Evolutionary conservation across 1,284 basidiomycete genomes (phyloP), one percentile per base, ranked within the genome.

Genomic region (Heterobasidion parviporum): DNA sequence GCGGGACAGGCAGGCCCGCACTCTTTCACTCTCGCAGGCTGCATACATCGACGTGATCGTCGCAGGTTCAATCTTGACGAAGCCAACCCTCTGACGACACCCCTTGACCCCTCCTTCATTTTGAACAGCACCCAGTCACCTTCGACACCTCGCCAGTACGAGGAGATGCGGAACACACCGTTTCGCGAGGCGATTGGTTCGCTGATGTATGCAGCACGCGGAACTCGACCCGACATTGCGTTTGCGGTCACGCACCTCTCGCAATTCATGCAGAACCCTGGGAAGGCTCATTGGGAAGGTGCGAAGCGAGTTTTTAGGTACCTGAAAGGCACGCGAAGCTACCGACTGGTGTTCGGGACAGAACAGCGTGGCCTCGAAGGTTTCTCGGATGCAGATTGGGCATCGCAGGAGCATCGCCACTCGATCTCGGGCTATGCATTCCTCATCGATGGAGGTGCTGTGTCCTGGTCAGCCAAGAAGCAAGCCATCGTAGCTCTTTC

Each of bases 331-430:
- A 43, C 41, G 41, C 41, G 41, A 12, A 16, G 16, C 12, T 16
- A 14, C 41, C 18, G 47, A 16, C 47, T 49, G 6, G 47, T 49
- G 6, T 20, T 49, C 35, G 50, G 50, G 8, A 20, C 15, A 35
- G n/a, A n/a, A 7, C 15, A 51, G n/a, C n/a, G 6, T 12, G 53
- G 47, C 15, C 59, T 68, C 3, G 36, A 51, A 16, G 68, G 59
- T 8, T 71, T 59, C 51, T 54, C 60, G 9, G 69, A 73, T 56
- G 55, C 69, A 6, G 67, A 72, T 56, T 68, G 62, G 58, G 70
- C 59, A n/a, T 57, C 56, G 4, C 50, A 63, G 51, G 46, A 56
- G 10, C 59, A 63, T 35, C 20, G 60, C 5, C 43, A 57, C 32
- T 63, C 64, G 8, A 62, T 57, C 20, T 50, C 56, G 12, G 64